phyloP scores from a whole-genome alignment of 176 grass and related monocot species.

The Metroxylon sagu region DNA sequence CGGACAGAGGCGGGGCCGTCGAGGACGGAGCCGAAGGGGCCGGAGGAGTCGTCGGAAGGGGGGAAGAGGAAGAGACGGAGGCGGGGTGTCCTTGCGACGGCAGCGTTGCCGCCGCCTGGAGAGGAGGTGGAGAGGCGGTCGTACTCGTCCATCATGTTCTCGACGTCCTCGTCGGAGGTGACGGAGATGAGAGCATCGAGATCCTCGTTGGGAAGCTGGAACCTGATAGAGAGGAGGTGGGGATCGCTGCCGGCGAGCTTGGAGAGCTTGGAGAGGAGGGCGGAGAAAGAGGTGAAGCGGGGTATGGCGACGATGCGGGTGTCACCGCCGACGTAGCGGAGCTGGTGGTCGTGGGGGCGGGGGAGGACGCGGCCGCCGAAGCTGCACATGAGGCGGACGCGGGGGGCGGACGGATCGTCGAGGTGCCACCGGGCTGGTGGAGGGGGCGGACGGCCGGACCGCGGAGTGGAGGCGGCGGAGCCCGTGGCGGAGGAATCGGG shows the following conservation, averaged over 20 bases:
- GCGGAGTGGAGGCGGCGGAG: neutral
- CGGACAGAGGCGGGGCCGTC: slow-evolving; percentile 16
- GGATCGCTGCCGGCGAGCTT: slow-evolving; percentile 30
- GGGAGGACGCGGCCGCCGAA: slow-evolving; percentile 82
- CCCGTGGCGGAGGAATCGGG: too few relatives aligned
- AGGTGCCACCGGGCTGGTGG: slow-evolving; percentile 5
- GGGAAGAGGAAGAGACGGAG: slow-evolving; percentile 14
- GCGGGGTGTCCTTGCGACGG: slow-evolving; percentile 36
- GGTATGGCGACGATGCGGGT: slow-evolving; percentile 85
- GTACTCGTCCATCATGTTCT: slow-evolving; percentile 81
- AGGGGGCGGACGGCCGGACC: neutral
- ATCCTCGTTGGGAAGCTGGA: slow-evolving; percentile 71
- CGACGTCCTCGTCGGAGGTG: slow-evolving; percentile 79
- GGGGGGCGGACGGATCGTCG: slow-evolving; percentile 5
- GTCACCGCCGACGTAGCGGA: slow-evolving; percentile 83
- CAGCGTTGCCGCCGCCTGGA: slow-evolving; percentile 19
- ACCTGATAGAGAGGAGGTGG: slow-evolving; percentile 38
- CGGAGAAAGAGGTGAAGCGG: slow-evolving; percentile 36
- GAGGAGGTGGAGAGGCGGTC: slow-evolving; percentile 31
- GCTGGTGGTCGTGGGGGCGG: slow-evolving; percentile 59
- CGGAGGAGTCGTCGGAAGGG: slow-evolving; percentile 40
- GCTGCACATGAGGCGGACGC: slow-evolving; percentile 75
- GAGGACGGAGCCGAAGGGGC: slow-evolving; percentile 47
- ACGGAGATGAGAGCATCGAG: slow-evolving; percentile 82
- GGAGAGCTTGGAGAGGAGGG: slow-evolving; percentile 42